A percentile compares a stretch with the other conserved stretches of the same genome.
Evolutionary conservation across 805 yeast genomes (phyloP).

Genomic region (Saccharomyces jurei): DNA sequence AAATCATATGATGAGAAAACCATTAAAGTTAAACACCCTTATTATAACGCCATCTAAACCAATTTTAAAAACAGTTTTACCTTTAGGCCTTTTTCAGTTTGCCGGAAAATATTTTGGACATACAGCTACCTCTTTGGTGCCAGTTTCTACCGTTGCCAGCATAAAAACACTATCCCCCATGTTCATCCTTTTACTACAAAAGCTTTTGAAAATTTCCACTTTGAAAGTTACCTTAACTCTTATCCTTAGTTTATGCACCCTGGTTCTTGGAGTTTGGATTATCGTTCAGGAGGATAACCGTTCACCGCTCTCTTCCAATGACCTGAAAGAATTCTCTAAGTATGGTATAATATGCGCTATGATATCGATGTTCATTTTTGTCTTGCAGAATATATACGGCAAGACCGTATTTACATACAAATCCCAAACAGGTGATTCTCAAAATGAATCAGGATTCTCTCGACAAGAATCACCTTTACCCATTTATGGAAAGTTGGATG

Average conservation of each 20-base stretch:
- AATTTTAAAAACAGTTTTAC: conserved; percentile 44
- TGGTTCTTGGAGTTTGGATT: conserved; percentile 27
- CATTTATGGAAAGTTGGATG: conserved; percentile 6
- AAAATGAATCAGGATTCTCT: conserved; percentile 1
- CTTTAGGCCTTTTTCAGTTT: conserved; percentile 60
- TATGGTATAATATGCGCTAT: conserved; percentile 64
- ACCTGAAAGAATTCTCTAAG: conserved; percentile 11
- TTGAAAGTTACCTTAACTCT: conserved; percentile 8
- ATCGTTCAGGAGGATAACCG: conserved; percentile 21
- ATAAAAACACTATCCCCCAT: conserved; percentile 62
- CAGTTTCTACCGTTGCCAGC: conserved; percentile 63
- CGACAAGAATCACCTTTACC: conserved; percentile 18
- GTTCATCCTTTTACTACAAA: conserved; percentile 49
- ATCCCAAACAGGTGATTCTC: conserved; percentile 3
- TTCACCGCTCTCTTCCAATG: background rate
- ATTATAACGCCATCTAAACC: conserved; percentile 31
- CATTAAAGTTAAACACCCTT: conserved; percentile 4
- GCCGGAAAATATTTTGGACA: conserved; percentile 55
- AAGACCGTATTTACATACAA: conserved; percentile 63
- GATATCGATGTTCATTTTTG: conserved; percentile 64
- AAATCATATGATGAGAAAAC: background rate
- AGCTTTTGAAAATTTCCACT: conserved; percentile 28
- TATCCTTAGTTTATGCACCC: conserved; percentile 18
- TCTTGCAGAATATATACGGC: conserved; percentile 79
- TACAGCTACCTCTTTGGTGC: conserved; percentile 56